Evolutionary conservation across 208 protist genomes (phyloP), one percentile per base, ranked within the genome.

Genomic region (Pavlovales sp.): DNA sequence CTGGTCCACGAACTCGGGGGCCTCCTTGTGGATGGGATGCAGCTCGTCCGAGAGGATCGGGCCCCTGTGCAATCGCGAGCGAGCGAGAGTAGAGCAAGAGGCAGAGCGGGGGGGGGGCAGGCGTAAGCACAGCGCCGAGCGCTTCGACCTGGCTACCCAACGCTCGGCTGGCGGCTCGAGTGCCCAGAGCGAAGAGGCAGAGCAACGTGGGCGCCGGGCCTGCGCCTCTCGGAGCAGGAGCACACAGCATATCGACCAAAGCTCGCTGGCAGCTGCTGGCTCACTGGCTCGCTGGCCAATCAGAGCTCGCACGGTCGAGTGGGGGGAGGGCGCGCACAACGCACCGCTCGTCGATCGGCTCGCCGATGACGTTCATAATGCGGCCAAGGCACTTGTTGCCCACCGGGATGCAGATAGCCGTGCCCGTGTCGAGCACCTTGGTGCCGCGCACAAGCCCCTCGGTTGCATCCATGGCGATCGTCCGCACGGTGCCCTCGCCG

Each of bases 351-450:
- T 99, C 97, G 92, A 99, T 98, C 86, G 97, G 97, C 78, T 98
- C 97, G 88, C 98, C 98, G 88, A 99, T 98, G 75, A 99, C 98
- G 95, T 99, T 99, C 92, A 99, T 98, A 92, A 99, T 99, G 85
- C 98, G 96, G 80, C 98, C 98, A 26, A 99, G 96, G 38, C 96
- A 98, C 76, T 94, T 94, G 71, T 93, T 89, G 87, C 98, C 98
- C 34, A 99, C 98, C 71, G 98, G 98, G 40, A 99, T 96, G 30
- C 90, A 96, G 91, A 99, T 98, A 88, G 98, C 97, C 28, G 90
- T 93, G 79, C 96, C 97, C 38, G 96, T 98, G 92, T 98, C 97
- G 34, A 95, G 91, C 28, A 99, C 97, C 76, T 91, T 91, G 77
- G 96, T 94, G 89, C 97, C 97, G 92, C 98, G 96, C 84, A 95